Base-by-base conservation (phyloP, 805 yeast genomes). In the Yamadazyma insecticola region DNA sequence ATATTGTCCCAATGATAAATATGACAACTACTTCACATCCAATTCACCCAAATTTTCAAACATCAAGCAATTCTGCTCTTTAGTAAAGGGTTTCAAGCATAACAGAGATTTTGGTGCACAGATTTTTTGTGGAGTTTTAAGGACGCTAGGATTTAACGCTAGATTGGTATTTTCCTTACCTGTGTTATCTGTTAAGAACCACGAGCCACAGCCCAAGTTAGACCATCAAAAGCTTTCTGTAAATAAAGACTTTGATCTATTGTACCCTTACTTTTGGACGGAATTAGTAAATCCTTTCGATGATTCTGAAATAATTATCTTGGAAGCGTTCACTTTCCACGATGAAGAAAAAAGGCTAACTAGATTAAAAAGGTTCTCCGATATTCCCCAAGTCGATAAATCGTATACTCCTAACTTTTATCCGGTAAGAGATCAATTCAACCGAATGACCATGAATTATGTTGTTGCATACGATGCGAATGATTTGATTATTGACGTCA, bases 221-320 rank as follows among this genome's bases (percentile, higher is more conserved):
- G 51, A 55, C 26, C 26, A 22, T n/a, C 32, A 34, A 2, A 48
- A 44, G 15, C 33, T 54, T 1, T 26, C 32, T 8, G 25, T 38
- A 5, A 57, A 52, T 24, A 51, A 48, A 27, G 65, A 59, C 27
- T 42, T 45, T 33, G 65, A 59, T 36, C 37, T 59, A 8, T 34
- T 59, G 6, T 58, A 53, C 31, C 65, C 65, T 2, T 59, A 59
- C 36, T 59, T 39, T 32, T 59, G 65, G 65, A 56, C 61, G 6
- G 65, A 59, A 33, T 33, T 58, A 4, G 38, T 59, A 11, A 57
- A 58, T 36, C 64, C 65, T 1, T 22, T 50, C 8, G 36, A 58
- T 29, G 32, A 38, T 1, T 19, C 35, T 9, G 57, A 57, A 32
- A 17, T 59, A 1, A 30, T 55, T 11, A 33, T 57, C 1, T n/a